Base-by-base conservation (phyloP, 768 basidiomycete genomes). In the Russula emetica region DNA sequence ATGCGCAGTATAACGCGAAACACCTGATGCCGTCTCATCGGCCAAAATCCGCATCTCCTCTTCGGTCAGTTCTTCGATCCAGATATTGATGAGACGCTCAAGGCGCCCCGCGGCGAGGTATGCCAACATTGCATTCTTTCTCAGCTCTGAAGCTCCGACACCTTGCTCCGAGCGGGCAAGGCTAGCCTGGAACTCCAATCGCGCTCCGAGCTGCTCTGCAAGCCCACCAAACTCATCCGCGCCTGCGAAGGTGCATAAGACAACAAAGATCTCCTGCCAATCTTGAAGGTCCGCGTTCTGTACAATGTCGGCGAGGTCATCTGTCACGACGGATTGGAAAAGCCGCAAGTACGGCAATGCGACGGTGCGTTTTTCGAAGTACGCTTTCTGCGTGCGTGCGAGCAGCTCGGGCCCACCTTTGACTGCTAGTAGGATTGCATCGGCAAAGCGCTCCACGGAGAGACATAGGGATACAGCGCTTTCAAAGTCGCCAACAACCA, bases 201-300 rank as follows among this genome's bases (percentile, higher is more conserved):
- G 80, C 60, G 88, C 84, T 8, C 96, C 96, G 44, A 99, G 85
- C 73, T 95, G 92, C 74, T 98, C 95, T 1, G 89, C 87, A 8
- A 99, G 81, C n/a, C 83, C 79, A 13, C 87, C 76, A 70, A 98
- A 98, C 71, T 98, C 94, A 20, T 92, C 88, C 62, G 83, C 76
- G 56, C 77, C 82, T 1, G 95, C 93, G 75, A 95, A 99, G 0
- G 96, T 98, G 78, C 95, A 98, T 11, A 98, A 74, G 14, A 99
- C 92, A 42, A 96, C 95, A 69, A 98, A 98, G 58, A 95, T 92
- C 74, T 97, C 96, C 63, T 88, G 85, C 96, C 96, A 98, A 73
- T 99, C 94, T 47, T 85, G 79, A 56, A 98, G 73, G 69, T 98
- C 94, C 26, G 95, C 96, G 70, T 98, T 97, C 74, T 97, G 94